phyloP scores from a whole-genome alignment of 495 filamentous ascomycete genomes.

The Hypomontagnella monticulosa region DNA sequence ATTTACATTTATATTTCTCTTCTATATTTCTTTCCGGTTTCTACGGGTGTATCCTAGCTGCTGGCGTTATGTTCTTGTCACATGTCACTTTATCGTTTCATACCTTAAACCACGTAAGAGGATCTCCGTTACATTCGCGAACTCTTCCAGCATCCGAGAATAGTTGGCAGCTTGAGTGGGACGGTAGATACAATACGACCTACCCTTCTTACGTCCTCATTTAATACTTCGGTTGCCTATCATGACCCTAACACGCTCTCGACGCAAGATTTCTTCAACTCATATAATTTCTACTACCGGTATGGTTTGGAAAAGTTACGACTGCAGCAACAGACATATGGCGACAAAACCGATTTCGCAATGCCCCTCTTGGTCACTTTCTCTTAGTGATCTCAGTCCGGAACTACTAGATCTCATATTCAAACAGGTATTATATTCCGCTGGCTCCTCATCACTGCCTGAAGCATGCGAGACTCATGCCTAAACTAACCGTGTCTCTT shows the following conservation, averaged over 20 bases:
- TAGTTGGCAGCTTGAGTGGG: background rate
- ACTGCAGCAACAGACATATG: conserved; percentile 11
- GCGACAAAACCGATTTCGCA: conserved; percentile 5
- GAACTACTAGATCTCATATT: conserved; percentile 44
- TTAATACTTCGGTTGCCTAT: background rate
- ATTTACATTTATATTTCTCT: background rate
- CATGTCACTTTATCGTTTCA: conserved; percentile 11
- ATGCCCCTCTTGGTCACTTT: conserved; percentile 2
- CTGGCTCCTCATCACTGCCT: too few relatives aligned
- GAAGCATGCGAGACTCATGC: background rate
- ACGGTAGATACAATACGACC: background rate
- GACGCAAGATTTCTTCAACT: background rate
- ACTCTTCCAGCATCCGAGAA: background rate
- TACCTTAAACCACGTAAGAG: background rate
- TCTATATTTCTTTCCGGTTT: background rate
- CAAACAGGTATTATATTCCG: conserved; percentile 31
- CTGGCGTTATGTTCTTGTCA: conserved; percentile 2
- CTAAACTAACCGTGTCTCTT: conserved; percentile 8
- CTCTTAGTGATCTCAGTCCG: conserved; percentile 39
- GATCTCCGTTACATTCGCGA: background rate
- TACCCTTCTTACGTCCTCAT: background rate
- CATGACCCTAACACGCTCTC: conserved; percentile 7
- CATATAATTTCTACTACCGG: background rate
- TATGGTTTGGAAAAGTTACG: background rate
- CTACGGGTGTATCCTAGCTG: background rate